These are phyloP conservation scores for Aspergillus sclerotiicarbonarius DNA, from an alignment of 495 filamentous ascomycete genomes.

Conservation along the genomic window DNA sequence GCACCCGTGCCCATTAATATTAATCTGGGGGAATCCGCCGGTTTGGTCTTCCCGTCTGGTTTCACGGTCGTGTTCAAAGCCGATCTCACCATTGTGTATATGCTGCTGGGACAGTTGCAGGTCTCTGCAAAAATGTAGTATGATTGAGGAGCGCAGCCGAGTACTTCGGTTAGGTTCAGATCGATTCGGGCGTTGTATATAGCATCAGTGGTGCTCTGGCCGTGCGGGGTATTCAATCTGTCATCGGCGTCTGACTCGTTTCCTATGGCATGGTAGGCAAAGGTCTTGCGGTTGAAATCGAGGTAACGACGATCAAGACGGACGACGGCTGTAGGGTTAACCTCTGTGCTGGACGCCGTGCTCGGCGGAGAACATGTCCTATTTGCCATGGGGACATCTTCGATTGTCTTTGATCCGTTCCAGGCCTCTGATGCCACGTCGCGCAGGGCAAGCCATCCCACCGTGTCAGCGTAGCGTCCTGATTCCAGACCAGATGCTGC, in stretches of 20 bases:
- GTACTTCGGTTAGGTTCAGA: not conserved
- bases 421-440: constrained; percentile 23
- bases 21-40: not conserved
- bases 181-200: not conserved
- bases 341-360: not conserved
- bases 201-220: not conserved
- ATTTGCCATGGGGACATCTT: not conserved
- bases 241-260: not conserved
- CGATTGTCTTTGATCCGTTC: not conserved
- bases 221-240: not conserved
- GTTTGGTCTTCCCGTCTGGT: not conserved
- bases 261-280: constrained; percentile 3
- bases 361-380: not conserved
- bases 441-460: constrained; percentile 42
- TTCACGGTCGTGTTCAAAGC: not conserved
- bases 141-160: not conserved
- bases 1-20: not conserved
- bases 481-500: constrained; percentile 35
- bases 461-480: constrained; percentile 43
- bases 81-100: not conserved
- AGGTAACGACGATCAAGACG: constrained; percentile 6
- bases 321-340: not conserved
- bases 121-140: not conserved
- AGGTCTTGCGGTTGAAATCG: constrained; percentile 7
- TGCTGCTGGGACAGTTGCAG: not conserved